Evolutionary conservation across 2,329 filamentous ascomycete species (phyloP), one percentile per base, ranked within the genome.

Genomic region (Penicillium concentricum): DNA sequence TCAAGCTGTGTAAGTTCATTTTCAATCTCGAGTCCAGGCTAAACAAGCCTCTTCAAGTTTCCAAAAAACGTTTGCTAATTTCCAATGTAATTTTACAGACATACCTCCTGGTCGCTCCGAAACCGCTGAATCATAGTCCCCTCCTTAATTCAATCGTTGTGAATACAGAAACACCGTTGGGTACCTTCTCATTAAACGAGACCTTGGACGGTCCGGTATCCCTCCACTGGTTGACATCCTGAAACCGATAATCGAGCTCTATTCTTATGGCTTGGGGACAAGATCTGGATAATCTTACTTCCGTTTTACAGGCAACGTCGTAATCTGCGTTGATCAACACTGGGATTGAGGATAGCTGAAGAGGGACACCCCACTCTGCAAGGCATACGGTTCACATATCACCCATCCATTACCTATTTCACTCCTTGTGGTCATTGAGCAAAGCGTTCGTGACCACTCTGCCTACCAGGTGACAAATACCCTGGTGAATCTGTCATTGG

Each of bases 1-100:
- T 51, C 58, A 56, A 59, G 56, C 54, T 67, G 69, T 71, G 69
- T 72, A 53, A 67, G 69, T 70, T 52, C 35, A 48, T 37, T 16
- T 24, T 46, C 6, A 28, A 45, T 24, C 34, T 53, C 47, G 18
- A 58, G 18, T 59, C 42, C 5, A 35, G 20, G n/a, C 48, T 38
- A 58, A 57, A 58, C 59, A 58, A 15, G 26, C 20, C 13, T 52
- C 15, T 30, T 22, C 43, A 49, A 41, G 34, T 30, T 56, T 55
- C 43, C 35, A 39, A 24, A 51, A 20, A 24, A 28, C 37, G 16
- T 41, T 34, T 47, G 47, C 61, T 63, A 54, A 63, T 38, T 22
- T n/a, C n/a, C n/a, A n/a, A n/a, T n/a, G n/a, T n/a, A 12, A 16
- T 24, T 38, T 24, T 15, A 26, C 39, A 63, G 61, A 63, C 49